Conservation (phyloP, 805 yeast species). For the Suhomyces sp. region DNA sequence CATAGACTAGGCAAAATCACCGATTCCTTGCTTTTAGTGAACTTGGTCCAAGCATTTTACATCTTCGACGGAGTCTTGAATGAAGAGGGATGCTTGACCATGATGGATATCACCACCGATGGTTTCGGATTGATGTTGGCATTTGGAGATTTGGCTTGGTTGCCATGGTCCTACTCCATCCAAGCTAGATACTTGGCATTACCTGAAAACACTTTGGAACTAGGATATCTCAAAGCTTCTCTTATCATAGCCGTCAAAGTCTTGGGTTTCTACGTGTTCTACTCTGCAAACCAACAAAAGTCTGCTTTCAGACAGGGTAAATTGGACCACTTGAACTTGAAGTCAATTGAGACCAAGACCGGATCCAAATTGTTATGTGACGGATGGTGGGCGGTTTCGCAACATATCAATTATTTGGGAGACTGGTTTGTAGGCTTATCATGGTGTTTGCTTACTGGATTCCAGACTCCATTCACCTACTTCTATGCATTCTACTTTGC, state of each 20-base stretch:
- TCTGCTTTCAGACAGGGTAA: constrained; percentile 79
- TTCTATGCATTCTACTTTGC: constrained; percentile 86
- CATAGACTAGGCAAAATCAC: constrained; percentile 54
- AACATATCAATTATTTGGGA: constrained; percentile 93
- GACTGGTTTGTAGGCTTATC: constrained; percentile 91
- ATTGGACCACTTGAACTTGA: constrained; percentile 60
- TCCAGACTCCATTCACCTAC: constrained; percentile 77
- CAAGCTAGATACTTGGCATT: constrained; percentile 81
- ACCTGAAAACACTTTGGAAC: constrained; percentile 47
- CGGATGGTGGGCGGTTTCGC: constrained; percentile 96
- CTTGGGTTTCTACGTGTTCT: constrained; percentile 79
- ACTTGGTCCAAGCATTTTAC: constrained; percentile 72
- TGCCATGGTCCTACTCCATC: constrained; percentile 87
- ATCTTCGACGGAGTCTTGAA: constrained; percentile 89
- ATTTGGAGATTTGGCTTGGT: constrained; percentile 90
- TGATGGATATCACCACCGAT: constrained; percentile 96
- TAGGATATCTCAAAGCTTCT: constrained; percentile 44
- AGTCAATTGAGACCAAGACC: constrained; percentile 60
- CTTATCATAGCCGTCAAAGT: constrained; percentile 49
- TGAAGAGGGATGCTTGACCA: constrained; percentile 84
- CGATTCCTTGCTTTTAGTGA: constrained; percentile 72
- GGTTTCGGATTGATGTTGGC: constrained; percentile 97
- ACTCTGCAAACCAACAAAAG: constrained; percentile 81
- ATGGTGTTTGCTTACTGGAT: constrained; percentile 91
- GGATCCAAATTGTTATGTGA: constrained; percentile 81